Conservation (phyloP, 2,329 filamentous ascomycete species). For the Microsporum ferrugineum region DNA sequence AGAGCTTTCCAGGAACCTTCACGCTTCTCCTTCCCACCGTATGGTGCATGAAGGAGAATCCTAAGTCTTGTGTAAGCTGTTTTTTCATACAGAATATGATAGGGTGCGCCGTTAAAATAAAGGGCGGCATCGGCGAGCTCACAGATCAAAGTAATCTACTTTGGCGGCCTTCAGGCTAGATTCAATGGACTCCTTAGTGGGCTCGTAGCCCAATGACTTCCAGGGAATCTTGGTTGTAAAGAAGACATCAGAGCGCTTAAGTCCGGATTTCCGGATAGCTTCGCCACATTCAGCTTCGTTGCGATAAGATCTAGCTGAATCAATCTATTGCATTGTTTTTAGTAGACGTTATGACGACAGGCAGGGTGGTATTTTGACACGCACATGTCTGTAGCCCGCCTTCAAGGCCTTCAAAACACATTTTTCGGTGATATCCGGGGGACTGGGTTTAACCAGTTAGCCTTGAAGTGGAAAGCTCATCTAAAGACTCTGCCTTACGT, state of each 20-base stretch:
- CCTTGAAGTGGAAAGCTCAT: neutral
- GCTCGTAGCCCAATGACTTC: conserved; percentile 48
- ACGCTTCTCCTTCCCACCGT: conserved; percentile 28
- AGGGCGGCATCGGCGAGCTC: conserved; percentile 25
- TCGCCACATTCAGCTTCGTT: conserved; percentile 47
- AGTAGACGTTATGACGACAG: neutral
- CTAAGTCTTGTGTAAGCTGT: conserved; percentile 14
- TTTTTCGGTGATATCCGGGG: conserved; percentile 45
- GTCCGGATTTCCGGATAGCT: conserved; percentile 41
- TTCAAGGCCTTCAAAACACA: conserved; percentile 48
- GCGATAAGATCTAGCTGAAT: conserved; percentile 47
- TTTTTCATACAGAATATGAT: neutral
- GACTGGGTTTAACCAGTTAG: conserved; percentile 27
- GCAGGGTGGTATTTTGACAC: conserved; percentile 6
- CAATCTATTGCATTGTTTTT: conserved; percentile 32
- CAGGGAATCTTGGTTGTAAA: conserved; percentile 52
- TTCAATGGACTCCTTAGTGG: conserved; percentile 52
- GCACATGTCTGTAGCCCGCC: conserved; percentile 46
- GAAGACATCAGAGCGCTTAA: conserved; percentile 48
- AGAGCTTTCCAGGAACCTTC: conserved; percentile 32
- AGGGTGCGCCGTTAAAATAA: neutral
- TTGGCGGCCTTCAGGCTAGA: conserved; percentile 51
- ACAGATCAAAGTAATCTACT: conserved; percentile 56
- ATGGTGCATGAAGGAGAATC: conserved; percentile 32
- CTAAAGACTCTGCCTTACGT: conserved; percentile 20